Conservation (phyloP, 2,329 filamentous ascomycete genomes). For the Fusarium compactum region DNA sequence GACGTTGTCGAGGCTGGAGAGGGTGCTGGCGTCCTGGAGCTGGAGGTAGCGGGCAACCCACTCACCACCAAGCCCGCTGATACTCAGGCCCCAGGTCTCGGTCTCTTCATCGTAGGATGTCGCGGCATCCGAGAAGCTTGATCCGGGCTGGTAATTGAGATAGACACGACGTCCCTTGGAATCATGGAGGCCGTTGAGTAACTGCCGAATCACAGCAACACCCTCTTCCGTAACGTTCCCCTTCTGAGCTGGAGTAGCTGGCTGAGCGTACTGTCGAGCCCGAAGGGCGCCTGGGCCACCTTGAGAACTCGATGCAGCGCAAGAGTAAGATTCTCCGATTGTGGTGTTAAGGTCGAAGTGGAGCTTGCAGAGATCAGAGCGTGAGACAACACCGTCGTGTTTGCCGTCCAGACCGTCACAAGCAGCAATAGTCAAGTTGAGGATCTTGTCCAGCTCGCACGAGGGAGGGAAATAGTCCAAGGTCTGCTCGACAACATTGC, state of each 20-base stretch:
- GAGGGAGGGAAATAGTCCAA: slow-evolving; percentile 53
- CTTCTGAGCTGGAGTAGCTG: slow-evolving; percentile 47
- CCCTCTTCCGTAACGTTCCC: slow-evolving; percentile 52
- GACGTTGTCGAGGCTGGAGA: slow-evolving; percentile 59
- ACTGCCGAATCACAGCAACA: slow-evolving; percentile 51
- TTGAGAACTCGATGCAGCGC: slow-evolving; percentile 38
- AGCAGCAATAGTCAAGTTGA: slow-evolving; percentile 56
- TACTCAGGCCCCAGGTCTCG: slow-evolving; percentile 49
- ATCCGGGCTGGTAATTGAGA: slow-evolving; percentile 52
- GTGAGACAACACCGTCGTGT: neutral
- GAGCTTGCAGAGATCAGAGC: neutral
- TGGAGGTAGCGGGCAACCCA: slow-evolving; percentile 58
- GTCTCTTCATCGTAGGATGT: slow-evolving; percentile 52
- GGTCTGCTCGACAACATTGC: slow-evolving; percentile 53
- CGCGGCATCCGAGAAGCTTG: slow-evolving; percentile 49
- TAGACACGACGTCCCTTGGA: slow-evolving; percentile 52
- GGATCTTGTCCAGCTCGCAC: slow-evolving; percentile 62
- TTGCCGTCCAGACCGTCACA: neutral
- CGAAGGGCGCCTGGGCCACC: slow-evolving; percentile 8
- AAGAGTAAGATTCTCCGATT: slow-evolving; percentile 52
- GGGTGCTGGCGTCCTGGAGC: slow-evolving; percentile 55
- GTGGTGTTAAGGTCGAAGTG: slow-evolving; percentile 29
- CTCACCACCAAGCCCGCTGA: slow-evolving; percentile 51
- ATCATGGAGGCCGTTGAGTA: slow-evolving; percentile 52
- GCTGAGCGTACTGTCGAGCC: slow-evolving; percentile 23